phyloP scores from a whole-genome alignment of 176 grass and related monocot genomes.

The Aegilops bicornis region DNA sequence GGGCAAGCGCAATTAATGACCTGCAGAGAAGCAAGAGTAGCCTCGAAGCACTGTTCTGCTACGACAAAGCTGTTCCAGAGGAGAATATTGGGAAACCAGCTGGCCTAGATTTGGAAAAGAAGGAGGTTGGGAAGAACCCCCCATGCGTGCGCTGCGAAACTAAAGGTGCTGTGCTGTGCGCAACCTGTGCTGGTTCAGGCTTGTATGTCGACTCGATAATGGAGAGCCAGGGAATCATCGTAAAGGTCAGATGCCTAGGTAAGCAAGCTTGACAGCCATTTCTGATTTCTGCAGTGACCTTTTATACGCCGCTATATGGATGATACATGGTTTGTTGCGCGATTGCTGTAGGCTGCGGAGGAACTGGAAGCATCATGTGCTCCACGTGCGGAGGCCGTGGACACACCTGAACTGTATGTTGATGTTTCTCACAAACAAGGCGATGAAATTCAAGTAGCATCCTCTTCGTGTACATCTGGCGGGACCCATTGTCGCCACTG shows the following conservation, averaged over 20 bases:
- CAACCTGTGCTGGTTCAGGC: conserved; percentile 79
- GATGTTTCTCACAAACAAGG: not conserved
- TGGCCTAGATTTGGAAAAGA: conserved; percentile 70
- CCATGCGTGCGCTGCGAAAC: conserved; percentile 66
- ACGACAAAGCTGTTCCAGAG: conserved; percentile 77
- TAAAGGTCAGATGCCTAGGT: conserved; percentile 96
- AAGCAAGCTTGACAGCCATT: conserved; percentile 5
- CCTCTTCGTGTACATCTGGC: not conserved
- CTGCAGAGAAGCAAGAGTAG: conserved; percentile 70
- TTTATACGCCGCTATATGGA: not conserved
- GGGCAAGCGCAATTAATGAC: conserved; percentile 44
- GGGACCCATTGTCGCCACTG: no score
- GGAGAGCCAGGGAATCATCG: conserved; percentile 95
- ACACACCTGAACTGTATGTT: conserved; percentile 35
- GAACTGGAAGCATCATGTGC: conserved; percentile 94
- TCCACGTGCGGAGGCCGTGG: conserved; percentile 69
- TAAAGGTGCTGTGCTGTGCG: conserved; percentile 73
- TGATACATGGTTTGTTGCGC: not conserved
- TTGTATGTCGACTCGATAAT: conserved; percentile 90
- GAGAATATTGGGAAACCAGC: conserved; percentile 69
- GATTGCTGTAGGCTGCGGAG: conserved; percentile 70
- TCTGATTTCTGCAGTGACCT: not conserved
- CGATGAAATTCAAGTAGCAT: not conserved
- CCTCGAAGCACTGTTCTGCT: conserved; percentile 76
- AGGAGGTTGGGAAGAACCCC: conserved; percentile 59